A percentile compares a stretch with the other conserved stretches of the same genome.
phyloP scores from a whole-genome alignment of 352 stramenopile species.

The Pythium brassicae region DNA sequence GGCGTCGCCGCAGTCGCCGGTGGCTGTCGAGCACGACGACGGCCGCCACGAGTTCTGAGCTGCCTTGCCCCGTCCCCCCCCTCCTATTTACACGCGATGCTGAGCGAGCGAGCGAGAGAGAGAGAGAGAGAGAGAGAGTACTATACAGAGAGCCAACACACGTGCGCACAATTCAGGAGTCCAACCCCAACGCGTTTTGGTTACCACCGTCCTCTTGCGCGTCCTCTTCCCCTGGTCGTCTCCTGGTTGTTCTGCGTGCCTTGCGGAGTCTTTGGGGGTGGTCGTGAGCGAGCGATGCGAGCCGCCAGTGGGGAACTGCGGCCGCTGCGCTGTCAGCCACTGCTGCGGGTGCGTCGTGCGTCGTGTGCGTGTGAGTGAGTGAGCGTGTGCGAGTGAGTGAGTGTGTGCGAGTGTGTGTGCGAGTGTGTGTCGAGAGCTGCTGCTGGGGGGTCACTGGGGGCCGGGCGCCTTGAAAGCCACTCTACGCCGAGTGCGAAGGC shows the following conservation, averaged over 20 bases:
- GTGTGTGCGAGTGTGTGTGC: background rate
- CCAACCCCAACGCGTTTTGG: background rate
- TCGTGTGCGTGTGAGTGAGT: background rate
- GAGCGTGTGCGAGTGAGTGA: background rate
- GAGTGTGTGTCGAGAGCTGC: background rate
- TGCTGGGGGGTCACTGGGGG: too few species aligned
- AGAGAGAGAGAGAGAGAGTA: background rate
- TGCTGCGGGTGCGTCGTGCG: background rate
- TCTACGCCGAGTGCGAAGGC: constrained; percentile 11
- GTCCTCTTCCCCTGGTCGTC: background rate
- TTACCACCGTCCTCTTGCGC: background rate
- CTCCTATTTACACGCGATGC: background rate
- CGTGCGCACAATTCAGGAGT: background rate
- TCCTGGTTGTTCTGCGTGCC: background rate
- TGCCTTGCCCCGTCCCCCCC: too few species aligned
- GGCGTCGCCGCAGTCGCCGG: constrained; percentile 5
- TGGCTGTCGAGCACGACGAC: constrained; percentile 29
- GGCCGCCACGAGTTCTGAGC: constrained; percentile 53
- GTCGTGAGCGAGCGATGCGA: background rate
- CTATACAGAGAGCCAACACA: background rate
- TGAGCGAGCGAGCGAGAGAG: background rate
- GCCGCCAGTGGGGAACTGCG: background rate
- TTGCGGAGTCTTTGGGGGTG: background rate
- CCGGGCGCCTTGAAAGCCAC: background rate
- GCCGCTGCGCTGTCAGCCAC: background rate